These are phyloP conservation scores for Apiospora phragmitis DNA, from an alignment of 2,329 filamentous ascomycete genomes.

Conservation along the genomic window DNA sequence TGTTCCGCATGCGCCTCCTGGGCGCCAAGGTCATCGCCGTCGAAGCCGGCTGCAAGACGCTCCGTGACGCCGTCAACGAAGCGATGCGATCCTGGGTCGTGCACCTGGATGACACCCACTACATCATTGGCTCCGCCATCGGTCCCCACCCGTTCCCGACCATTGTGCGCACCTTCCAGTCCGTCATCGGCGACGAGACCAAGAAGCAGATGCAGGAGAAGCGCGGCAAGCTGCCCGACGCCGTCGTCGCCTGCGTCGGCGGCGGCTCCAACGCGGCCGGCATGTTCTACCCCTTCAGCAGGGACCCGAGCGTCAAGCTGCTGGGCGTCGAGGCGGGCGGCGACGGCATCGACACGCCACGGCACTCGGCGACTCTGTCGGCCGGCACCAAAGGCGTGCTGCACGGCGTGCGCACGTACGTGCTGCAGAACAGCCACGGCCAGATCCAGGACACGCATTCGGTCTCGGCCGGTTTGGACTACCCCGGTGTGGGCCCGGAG, in stretches of 20 bases:
- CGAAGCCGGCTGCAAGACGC: conserved; percentile 81
- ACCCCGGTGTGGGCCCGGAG: conserved; percentile 94
- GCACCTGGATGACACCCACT: conserved; percentile 90
- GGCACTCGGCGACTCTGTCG: conserved; percentile 85
- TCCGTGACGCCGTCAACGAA: conserved; percentile 91
- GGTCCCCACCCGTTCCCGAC: conserved; percentile 97
- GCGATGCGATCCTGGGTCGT: conserved; percentile 93
- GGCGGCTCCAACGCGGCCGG: conserved; percentile 93
- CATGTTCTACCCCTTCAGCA: conserved; percentile 97
- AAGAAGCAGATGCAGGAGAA: conserved; percentile 86
- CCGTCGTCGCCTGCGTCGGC: conserved; percentile 94
- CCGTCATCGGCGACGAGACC: conserved; percentile 92
- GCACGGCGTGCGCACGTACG: conserved; percentile 93
- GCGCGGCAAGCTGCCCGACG: conserved; percentile 87
- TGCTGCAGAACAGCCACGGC: conserved; percentile 88
- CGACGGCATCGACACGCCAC: conserved; percentile 81
- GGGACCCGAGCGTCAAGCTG: conserved; percentile 81
- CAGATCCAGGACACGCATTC: conserved; percentile 96
- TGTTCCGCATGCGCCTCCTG: conserved; percentile 96
- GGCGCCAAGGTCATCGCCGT: conserved; percentile 92
- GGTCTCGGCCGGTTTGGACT: conserved; percentile 93
- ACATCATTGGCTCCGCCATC: conserved; percentile 97
- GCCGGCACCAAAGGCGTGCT: conserved; percentile 89
- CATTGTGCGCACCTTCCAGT: conserved; percentile 97
- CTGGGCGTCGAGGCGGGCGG: conserved; percentile 94